Evolutionary conservation across 2,329 filamentous ascomycete species (phyloP).

Genomic region (Botrytis sinoallii): DNA sequence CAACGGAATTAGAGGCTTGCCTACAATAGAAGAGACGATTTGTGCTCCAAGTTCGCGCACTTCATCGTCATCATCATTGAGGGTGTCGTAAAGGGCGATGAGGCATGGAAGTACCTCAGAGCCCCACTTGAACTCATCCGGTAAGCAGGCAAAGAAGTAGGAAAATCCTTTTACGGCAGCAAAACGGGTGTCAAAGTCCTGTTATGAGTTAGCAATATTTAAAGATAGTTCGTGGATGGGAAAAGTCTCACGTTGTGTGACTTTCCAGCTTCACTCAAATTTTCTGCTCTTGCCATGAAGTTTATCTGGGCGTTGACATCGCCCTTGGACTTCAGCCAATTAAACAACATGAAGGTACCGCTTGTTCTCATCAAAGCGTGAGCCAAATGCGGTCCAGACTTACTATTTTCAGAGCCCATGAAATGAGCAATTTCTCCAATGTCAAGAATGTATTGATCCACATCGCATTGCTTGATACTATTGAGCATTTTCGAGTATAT

Average conservation of each 20-base stretch:
- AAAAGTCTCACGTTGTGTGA: slow-evolving; percentile 46
- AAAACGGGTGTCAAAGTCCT: slow-evolving; percentile 64
- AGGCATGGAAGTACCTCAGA: slow-evolving; percentile 50
- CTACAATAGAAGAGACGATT: slow-evolving; percentile 41
- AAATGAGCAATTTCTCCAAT: slow-evolving; percentile 9
- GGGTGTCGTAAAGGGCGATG: slow-evolving; percentile 67
- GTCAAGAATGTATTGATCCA: slow-evolving; percentile 12
- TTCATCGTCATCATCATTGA: slow-evolving; percentile 92
- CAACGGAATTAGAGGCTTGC: slow-evolving; percentile 42
- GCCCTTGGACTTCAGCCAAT: slow-evolving; percentile 5
- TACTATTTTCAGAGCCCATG: neutral
- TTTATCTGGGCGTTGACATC: slow-evolving; percentile 27
- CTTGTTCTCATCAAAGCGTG: slow-evolving; percentile 50
- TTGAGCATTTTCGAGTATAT: slow-evolving; percentile 6
- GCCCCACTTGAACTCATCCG: slow-evolving; percentile 15
- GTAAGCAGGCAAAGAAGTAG: slow-evolving; percentile 42
- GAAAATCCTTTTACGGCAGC: slow-evolving; percentile 57
- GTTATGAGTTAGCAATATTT: slow-evolving; percentile 12
- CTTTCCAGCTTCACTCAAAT: slow-evolving; percentile 48
- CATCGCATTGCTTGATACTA: slow-evolving; percentile 10
- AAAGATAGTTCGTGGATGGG: neutral
- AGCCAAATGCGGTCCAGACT: slow-evolving; percentile 40
- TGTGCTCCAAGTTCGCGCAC: slow-evolving; percentile 56
- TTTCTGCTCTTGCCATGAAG: slow-evolving; percentile 46
- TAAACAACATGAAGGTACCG: slow-evolving; percentile 36